A percentile compares a stretch with the other conserved stretches of the same genome.
These are phyloP conservation scores for Xylaria telfairii DNA, from an alignment of 495 filamentous ascomycete genomes.

Conservation along the genomic window DNA sequence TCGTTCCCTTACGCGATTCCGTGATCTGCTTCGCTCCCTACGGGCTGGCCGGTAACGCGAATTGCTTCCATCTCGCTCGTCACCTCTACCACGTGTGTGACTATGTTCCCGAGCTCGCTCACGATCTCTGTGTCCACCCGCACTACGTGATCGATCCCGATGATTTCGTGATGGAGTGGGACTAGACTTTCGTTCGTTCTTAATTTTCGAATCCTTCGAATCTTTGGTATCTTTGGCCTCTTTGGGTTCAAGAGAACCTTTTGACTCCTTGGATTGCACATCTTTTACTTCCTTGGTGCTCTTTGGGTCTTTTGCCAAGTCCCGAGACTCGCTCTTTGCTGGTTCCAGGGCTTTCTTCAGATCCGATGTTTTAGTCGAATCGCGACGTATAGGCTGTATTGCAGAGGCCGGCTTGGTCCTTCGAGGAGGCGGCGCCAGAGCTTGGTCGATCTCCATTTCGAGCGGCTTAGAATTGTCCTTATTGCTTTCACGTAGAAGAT, in stretches of 20 bases:
- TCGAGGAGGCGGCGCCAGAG: conserved; percentile 59
- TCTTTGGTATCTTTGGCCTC: conserved; percentile 28
- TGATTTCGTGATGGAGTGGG: conserved; percentile 37
- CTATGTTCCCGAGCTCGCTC: conserved; percentile 37
- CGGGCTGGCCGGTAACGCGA: conserved; percentile 35
- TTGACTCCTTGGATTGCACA: conserved; percentile 32
- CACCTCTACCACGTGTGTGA: conserved; percentile 28
- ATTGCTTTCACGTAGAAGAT: conserved; percentile 62
- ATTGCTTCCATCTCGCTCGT: conserved; percentile 34
- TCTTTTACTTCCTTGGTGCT: conserved; percentile 29
- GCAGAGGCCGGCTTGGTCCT: conserved; percentile 59
- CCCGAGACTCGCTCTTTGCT: conserved; percentile 39
- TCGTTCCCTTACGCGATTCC: conserved; percentile 41
- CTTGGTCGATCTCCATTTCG: conserved; percentile 60
- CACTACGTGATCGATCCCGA: conserved; percentile 27
- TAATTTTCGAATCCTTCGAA: conserved; percentile 30
- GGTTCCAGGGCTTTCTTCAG: conserved; percentile 40
- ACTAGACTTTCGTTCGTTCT: conserved; percentile 43
- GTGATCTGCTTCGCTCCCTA: conserved; percentile 42
- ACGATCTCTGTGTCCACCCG: conserved; percentile 27
- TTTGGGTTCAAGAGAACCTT: conserved; percentile 27
- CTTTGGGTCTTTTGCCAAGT: conserved; percentile 33
- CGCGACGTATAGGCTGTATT: conserved; percentile 58
- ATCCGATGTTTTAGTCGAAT: conserved; percentile 49
- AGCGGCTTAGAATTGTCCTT: conserved; percentile 49